Conservation (phyloP, 2,329 filamentous ascomycete genomes). For the Davidsoniella virescens region DNA sequence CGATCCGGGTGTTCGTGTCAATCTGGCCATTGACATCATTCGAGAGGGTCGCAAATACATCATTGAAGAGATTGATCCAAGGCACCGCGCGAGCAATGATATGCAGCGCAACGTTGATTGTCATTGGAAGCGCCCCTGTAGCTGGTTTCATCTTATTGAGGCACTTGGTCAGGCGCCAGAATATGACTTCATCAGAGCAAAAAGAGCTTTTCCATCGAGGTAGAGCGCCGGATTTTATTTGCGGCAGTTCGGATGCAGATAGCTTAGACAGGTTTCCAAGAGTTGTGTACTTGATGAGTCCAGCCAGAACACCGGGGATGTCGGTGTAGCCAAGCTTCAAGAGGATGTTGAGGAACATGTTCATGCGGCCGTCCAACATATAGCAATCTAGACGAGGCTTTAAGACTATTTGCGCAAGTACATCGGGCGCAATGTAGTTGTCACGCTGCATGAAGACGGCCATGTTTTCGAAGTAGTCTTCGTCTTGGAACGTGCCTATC, state of each 20-base stretch:
- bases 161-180: conserved; percentile 81
- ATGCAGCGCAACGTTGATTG: conserved; percentile 31
- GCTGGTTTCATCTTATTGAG: too few relatives aligned
- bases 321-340: conserved; percentile 35
- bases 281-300: conserved; percentile 39
- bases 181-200: conserved; percentile 69
- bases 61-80: conserved; percentile 43
- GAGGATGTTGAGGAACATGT: conserved; percentile 42
- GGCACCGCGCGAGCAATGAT: conserved; percentile 33
- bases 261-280: conserved; percentile 15
- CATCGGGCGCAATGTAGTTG: conserved; percentile 33
- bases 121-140: conserved; percentile 30
- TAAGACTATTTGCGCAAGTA: conserved; percentile 42
- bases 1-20: conserved; percentile 31
- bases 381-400: conserved; percentile 34
- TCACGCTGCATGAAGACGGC: conserved; percentile 17
- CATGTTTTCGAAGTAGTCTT: conserved; percentile 1
- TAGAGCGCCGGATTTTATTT: not conserved
- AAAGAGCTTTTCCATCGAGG: conserved; percentile 40
- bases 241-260: conserved; percentile 13
- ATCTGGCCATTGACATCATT: conserved; percentile 32
- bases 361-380: conserved; percentile 41
- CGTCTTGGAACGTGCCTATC: not conserved
- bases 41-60: conserved; percentile 31
- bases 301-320: conserved; percentile 36